Evolutionary conservation across 331 rosid genomes (phyloP).

Genomic region (Acacia concinna): DNA sequence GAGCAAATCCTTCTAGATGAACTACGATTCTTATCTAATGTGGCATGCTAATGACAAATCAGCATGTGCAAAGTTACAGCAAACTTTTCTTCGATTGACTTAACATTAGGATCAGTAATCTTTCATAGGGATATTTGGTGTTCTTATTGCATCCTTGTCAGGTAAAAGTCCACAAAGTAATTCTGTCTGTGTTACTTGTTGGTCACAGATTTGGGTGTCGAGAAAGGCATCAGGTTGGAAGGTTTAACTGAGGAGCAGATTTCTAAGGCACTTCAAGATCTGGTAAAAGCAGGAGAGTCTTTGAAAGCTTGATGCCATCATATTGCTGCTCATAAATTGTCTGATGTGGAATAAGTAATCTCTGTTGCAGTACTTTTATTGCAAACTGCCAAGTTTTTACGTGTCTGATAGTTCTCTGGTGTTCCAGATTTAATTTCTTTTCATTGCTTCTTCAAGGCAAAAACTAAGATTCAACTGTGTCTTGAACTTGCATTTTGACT

Average conservation of each 20-base stretch:
- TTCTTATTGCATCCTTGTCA: neutral
- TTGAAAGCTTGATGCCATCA: slow-evolving; percentile 60
- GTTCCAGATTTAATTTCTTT: neutral
- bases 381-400: neutral
- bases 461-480: neutral
- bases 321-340: slow-evolving; percentile 23
- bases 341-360: slow-evolving; percentile 43
- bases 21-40: neutral
- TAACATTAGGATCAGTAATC: neutral
- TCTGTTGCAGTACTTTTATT: slow-evolving; percentile 19
- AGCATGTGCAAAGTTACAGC: neutral
- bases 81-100: neutral
- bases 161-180: neutral
- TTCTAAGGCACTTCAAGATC: slow-evolving; percentile 79
- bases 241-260: slow-evolving; percentile 83
- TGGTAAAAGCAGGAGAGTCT: slow-evolving; percentile 65
- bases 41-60: neutral
- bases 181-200: slow-evolving; percentile 2
- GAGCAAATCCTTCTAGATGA: neutral
- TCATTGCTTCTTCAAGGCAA: neutral
- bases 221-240: slow-evolving; percentile 78
- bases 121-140: neutral
- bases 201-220: slow-evolving; percentile 74
- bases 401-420: slow-evolving; percentile 15
- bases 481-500: slow-evolving; percentile 15